These are phyloP conservation scores for Albugo candida DNA, from an alignment of 352 stramenopile species.

Conservation along the genomic window DNA sequence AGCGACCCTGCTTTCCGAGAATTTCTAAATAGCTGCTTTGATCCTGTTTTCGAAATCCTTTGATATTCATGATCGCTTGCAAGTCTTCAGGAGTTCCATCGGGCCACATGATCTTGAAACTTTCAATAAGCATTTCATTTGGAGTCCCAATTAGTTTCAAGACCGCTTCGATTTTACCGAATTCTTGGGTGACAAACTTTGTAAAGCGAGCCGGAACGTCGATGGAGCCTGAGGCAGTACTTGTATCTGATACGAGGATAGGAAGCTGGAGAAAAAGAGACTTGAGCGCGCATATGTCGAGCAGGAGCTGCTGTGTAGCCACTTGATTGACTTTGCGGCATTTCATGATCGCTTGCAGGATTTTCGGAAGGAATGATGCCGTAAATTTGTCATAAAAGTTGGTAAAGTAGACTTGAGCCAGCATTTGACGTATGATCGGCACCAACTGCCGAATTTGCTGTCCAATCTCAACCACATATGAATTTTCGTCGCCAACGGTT, in stretches of 20 bases:
- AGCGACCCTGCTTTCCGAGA: conserved; percentile 32
- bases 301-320: conserved; percentile 94
- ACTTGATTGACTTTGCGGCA: conserved; percentile 90
- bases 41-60: conserved; percentile 77
- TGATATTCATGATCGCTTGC: conserved; percentile 89
- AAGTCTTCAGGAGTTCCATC: conserved; percentile 84
- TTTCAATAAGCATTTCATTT: conserved; percentile 88
- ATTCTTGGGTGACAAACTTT: conserved; percentile 94
- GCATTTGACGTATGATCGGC: conserved; percentile 74
- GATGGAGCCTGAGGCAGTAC: conserved; percentile 18
- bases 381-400: conserved; percentile 98
- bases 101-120: conserved; percentile 93
- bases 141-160: conserved; percentile 96
- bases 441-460: conserved; percentile 85
- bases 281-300: conserved; percentile 97
- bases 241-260: conserved; percentile 37
- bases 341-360: conserved; percentile 75
- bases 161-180: conserved; percentile 90
- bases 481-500: conserved; percentile 89
- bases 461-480: conserved; percentile 87
- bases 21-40: conserved; percentile 37
- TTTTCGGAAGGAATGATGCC: conserved; percentile 78
- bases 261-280: conserved; percentile 91
- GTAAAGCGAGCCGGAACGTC: conserved; percentile 87
- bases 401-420: conserved; percentile 88